Base-by-base conservation (phyloP, 768 basidiomycete genomes). In the Agrocybe pediades region DNA sequence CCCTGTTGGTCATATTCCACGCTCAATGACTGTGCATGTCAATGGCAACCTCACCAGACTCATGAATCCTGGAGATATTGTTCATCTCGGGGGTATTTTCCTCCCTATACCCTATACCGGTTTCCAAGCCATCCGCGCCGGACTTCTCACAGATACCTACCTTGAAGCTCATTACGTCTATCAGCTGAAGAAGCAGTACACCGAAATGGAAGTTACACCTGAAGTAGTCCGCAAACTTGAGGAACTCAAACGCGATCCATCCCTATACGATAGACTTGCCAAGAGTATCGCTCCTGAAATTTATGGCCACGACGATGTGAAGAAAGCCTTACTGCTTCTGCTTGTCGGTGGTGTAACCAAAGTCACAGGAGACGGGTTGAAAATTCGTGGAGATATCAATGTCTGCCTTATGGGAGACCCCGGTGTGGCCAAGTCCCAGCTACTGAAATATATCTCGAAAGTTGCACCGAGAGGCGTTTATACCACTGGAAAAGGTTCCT, bases 321-420 rank as follows among this genome's bases (percentile, higher is more conserved):
- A 99, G 74, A 98, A 98, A 68, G 96, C 96, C 0, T 75, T 99
- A 25, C 73, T 99, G 9, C 73, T 99, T 5, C 77, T 99, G 1
- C 82, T 99, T 13, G 93, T 99, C 24, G 97, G 97, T 9, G 97
- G 97, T 33, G 95, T 95, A 1, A 97, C 93, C 41, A 99, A 99
- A 74, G 78, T 83, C 30, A 93, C 95, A 69, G 91, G 92, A 6
- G 97, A 99, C 65, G 97, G 97, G 13, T 94, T 99, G 93, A 98
- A 92, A 72, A 98, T 99, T 66, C 85, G 97, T 66, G 97, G 97
- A 24, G 97, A 98, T 70, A 78, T 99, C 73, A 99, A 99, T 63
- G 77, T 99, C 16, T 99, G 97, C 71, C 72, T 99, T 40, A 99
- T 99, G 97, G 97, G 97, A 61, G 97, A 99, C 71, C 97, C 97